phyloP scores from a whole-genome alignment of 257 asterid genomes.

The Vinca minor region DNA sequence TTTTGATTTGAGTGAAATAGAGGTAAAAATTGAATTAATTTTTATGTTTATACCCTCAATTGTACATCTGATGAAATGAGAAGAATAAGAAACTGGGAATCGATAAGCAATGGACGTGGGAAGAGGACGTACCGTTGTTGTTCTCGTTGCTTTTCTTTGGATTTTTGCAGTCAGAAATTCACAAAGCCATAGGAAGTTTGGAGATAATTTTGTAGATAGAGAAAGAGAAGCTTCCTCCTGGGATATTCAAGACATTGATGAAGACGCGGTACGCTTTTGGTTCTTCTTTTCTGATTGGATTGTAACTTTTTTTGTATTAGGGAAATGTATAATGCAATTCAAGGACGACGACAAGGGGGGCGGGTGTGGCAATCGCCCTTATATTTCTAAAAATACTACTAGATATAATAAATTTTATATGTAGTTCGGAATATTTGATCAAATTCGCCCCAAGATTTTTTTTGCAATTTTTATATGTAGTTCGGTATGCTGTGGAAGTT shows the following conservation, averaged over 20 bases:
- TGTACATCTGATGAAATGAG: constrained; percentile 32
- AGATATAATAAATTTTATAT: no score
- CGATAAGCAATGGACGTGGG: constrained; percentile 44
- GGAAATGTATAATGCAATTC: no score
- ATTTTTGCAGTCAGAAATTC: constrained; percentile 43
- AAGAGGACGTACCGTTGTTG: constrained; percentile 29
- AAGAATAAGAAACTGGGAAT: constrained; percentile 21
- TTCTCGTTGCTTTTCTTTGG: constrained; percentile 47
- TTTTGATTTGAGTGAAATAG: not conserved
- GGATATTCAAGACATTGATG: constrained; percentile 21
- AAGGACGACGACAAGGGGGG: no score
- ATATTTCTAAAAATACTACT: no score
- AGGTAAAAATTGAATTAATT: not conserved
- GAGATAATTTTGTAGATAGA: constrained; percentile 20
- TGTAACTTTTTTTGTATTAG: no score
- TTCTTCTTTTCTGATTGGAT: no score
- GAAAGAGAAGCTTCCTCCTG: constrained; percentile 19
- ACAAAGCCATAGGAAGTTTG: constrained; percentile 46
- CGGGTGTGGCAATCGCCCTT: no score
- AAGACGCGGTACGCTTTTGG: constrained; percentile 30
- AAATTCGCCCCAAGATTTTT: no score
- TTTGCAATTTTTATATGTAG: no score
- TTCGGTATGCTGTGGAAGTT: no score
- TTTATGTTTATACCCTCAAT: constrained; percentile 10
- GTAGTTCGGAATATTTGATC: no score